Evolutionary conservation across 139 green algal species (phyloP).

Genomic region (Coccomyxa sp.): DNA sequence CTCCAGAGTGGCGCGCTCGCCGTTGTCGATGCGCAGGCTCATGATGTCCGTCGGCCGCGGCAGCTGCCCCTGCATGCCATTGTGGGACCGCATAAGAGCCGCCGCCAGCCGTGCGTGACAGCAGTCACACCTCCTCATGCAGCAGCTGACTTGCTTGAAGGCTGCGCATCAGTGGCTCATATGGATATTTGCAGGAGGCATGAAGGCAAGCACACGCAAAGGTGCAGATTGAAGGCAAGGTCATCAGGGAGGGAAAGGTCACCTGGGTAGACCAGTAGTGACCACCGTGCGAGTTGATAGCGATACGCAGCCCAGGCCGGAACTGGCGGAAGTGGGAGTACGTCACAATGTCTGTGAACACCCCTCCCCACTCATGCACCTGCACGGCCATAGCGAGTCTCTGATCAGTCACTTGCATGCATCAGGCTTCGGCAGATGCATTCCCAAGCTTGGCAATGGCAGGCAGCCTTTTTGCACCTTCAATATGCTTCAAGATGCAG

Average conservation of each 20-base stretch:
- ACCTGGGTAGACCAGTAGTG: constrained; percentile 19
- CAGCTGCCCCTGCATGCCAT: not conserved
- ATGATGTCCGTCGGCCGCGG: constrained; percentile 12
- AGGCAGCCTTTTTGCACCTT: too few relatives aligned
- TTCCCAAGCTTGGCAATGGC: too few relatives aligned
- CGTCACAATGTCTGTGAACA: not conserved
- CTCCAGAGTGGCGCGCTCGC: constrained; percentile 4
- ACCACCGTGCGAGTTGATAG: constrained; percentile 13
- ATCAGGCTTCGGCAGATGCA: too few relatives aligned
- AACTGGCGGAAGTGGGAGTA: not conserved
- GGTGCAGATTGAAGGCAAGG: not conserved
- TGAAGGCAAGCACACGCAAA: not conserved
- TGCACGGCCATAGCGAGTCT: not conserved
- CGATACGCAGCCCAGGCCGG: constrained; percentile 4
- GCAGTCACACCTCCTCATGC: too few relatives aligned
- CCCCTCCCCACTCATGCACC: constrained; percentile 18
- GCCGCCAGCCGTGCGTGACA: too few relatives aligned
- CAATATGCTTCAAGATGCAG: too few relatives aligned
- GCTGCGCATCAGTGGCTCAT: not conserved
- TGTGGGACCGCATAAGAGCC: too few relatives aligned
- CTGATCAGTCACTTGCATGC: not conserved
- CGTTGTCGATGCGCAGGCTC: constrained; percentile 12
- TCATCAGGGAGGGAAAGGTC: not conserved
- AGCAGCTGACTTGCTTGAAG: too few relatives aligned
- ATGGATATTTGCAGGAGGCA: not conserved